Conservation (phyloP, 1,139 yeast genomes). For the Arxiozyma telluris region DNA sequence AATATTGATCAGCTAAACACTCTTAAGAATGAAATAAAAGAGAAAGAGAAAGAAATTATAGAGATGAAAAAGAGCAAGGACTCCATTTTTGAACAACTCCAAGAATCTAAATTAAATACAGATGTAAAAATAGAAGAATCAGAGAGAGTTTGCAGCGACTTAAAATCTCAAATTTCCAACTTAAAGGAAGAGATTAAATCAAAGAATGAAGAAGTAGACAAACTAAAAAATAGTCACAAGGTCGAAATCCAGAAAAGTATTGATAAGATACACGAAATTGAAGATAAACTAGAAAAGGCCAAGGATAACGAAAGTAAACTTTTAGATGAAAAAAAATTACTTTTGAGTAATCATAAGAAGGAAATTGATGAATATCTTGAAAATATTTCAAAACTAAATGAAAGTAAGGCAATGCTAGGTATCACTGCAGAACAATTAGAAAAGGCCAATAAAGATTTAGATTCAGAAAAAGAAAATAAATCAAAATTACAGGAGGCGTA, state of each 20-base stretch:
- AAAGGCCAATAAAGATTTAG: conserved; percentile 1
- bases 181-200: not conserved
- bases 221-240: not conserved
- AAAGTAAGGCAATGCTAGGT: not conserved
- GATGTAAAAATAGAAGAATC: not conserved
- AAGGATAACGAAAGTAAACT: not conserved
- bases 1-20: not conserved
- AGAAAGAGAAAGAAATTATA: not conserved
- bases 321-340: not conserved
- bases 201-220: not conserved
- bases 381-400: not conserved
- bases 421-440: conserved; percentile 5
- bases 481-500: conserved; percentile 9
- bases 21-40: not conserved
- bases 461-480: not conserved
- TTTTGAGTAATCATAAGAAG: not conserved
- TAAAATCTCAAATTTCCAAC: not conserved
- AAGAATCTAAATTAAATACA: not conserved
- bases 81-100: not conserved
- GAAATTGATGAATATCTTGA: not conserved
- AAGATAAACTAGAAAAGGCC: not conserved
- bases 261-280: not conserved
- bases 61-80: not conserved
- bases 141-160: not conserved
- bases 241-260: not conserved